These are phyloP conservation scores for Termitomyces sp. DNA, from an alignment of 768 basidiomycete genomes.

Conservation along the genomic window DNA sequence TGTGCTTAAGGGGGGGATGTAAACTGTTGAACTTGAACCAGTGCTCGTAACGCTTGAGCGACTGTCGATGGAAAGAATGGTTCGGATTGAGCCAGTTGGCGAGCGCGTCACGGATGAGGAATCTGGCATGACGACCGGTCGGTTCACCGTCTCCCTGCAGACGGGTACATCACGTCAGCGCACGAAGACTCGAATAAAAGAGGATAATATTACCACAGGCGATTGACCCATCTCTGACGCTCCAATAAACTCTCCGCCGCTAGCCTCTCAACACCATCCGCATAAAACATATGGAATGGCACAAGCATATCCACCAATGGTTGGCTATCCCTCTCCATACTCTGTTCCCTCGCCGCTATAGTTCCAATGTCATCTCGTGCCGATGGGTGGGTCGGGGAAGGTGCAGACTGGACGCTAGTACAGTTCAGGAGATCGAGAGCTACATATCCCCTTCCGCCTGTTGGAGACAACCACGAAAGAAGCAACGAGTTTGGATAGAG, in stretches of 20 bases:
- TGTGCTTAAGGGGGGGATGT: slow-evolving; percentile 68
- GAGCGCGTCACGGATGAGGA: slow-evolving; percentile 48
- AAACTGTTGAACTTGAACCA: slow-evolving; percentile 70
- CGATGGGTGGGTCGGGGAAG: slow-evolving; percentile 74
- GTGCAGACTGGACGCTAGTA: slow-evolving; percentile 77
- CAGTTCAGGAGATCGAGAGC: slow-evolving; percentile 86
- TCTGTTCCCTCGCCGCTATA: slow-evolving; percentile 67
- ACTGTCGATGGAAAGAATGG: slow-evolving; percentile 57
- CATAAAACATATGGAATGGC: slow-evolving; percentile 88
- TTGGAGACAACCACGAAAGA: slow-evolving; percentile 82
- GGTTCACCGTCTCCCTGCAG: slow-evolving; percentile 74
- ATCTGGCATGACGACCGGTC: slow-evolving; percentile 39
- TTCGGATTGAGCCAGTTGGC: slow-evolving; percentile 56
- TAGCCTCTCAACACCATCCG: slow-evolving; percentile 83
- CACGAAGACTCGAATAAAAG: neutral
- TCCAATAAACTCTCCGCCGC: slow-evolving; percentile 87
- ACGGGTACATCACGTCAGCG: neutral
- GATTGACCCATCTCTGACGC: slow-evolving; percentile 87
- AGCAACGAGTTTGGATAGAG: slow-evolving; percentile 81
- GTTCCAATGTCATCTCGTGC: slow-evolving; percentile 87
- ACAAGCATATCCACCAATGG: slow-evolving; percentile 70
- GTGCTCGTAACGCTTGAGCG: slow-evolving; percentile 35
- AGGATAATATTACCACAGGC: slow-evolving; percentile 66
- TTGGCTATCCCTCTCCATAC: slow-evolving; percentile 37
- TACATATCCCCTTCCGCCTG: slow-evolving; percentile 80